A percentile compares a stretch with the other conserved stretches of the same genome.
Evolutionary conservation across 306 rosid genomes (phyloP).

Genomic region (Nissolia schottii): DNA sequence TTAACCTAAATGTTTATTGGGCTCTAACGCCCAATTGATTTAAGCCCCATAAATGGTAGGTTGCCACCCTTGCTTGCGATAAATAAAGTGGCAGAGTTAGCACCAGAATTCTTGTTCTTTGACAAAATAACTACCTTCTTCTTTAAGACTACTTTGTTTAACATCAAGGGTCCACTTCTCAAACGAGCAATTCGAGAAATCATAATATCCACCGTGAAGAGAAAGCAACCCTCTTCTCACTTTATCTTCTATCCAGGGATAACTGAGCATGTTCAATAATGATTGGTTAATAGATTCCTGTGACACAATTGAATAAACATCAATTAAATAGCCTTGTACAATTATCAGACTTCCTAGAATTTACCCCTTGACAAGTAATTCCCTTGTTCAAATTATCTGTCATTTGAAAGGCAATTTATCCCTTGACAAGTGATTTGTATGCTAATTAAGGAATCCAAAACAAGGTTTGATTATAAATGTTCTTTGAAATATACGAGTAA

Average conservation of each 20-base stretch:
- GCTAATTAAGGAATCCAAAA: too few species aligned
- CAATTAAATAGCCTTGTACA: neutral
- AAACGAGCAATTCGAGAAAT: constrained; percentile 72
- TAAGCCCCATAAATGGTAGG: neutral
- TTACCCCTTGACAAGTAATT: too few species aligned
- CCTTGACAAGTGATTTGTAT: neutral
- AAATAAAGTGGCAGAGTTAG: constrained; percentile 23
- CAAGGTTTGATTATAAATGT: too few species aligned
- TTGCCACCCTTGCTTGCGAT: constrained; percentile 1
- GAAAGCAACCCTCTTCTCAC: constrained; percentile 48
- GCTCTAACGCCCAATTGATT: neutral
- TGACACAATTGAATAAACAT: constrained; percentile 3
- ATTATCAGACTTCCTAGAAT: neutral
- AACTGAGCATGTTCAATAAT: constrained; percentile 66
- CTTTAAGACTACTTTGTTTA: constrained; percentile 12
- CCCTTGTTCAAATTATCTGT: too few species aligned
- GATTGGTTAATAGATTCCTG: constrained; percentile 83
- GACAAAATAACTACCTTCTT: constrained; percentile 21
- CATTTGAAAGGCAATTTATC: too few species aligned
- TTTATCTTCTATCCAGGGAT: constrained; percentile 78
- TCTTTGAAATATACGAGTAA: too few species aligned
- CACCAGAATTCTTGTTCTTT: constrained; percentile 58
- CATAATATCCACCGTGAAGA: constrained; percentile 77
- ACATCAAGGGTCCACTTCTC: constrained; percentile 89
- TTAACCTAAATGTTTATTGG: neutral